Evolutionary conservation across 805 yeast species (phyloP), one percentile per base, ranked within the genome.

Genomic region (Candida ulmi): DNA sequence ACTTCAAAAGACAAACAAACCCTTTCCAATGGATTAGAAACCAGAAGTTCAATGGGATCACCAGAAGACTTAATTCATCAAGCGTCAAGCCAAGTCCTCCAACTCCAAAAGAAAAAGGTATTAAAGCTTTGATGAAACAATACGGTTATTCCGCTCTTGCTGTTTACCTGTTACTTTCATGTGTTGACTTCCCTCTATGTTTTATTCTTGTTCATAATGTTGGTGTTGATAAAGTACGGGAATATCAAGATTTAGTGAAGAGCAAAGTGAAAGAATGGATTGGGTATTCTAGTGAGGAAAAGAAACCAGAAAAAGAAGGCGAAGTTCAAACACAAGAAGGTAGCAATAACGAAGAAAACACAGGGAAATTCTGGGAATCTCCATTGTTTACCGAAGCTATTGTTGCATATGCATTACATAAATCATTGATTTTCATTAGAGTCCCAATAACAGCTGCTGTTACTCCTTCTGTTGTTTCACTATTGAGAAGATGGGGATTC

Each of bases 61-160:
- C 28, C 11, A 8, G 16, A 16, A 18, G 41, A 24, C 17, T 30
- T 12, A 24, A 30, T 6, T 34, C 41, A 9, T 32, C 34, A 4
- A n/a, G 4, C 11, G 13, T 21, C 4, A 11, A 31, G 13, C 26
- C 9, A 30, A 13, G 23, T 11, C 18, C 34, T 11, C 13, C 29
- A 7, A 21, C 5, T 15, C 12, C 27, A 37, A 18, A 50, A 50
- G 47, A 58, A 53, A 33, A 53, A 51, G 66, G 68, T 4, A 50
- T 68, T 29, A 86, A 78, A 58, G 80, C 75, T 11, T 68, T 93
- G 46, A 72, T 85, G 54, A 81, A 84, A 55, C 83, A 85, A 55
- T 93, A 93, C 60, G 99, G 99, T 0, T 88, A 83, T 66, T 77
- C 95, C 15, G 97, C 96, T 0, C 64, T 91, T 12, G 95, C 88